Percentiles rank a stretch among this genome's conserved stretches.
Conservation (phyloP, 768 basidiomycete genomes). For the Lactarius hatsudake region DNA sequence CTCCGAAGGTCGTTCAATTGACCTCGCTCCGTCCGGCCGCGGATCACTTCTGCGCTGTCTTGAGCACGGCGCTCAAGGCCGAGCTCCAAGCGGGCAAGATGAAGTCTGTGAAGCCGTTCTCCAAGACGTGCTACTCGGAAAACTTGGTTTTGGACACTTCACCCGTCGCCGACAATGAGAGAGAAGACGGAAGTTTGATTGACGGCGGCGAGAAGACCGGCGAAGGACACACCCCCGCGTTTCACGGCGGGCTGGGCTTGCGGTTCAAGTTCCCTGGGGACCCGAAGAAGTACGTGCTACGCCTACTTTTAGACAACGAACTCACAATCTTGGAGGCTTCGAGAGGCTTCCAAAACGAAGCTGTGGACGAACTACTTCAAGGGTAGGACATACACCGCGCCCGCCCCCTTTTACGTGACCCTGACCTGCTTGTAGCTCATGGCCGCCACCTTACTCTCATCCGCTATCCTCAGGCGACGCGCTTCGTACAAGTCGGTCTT, state of each 20-base stretch:
- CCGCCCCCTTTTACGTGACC: background rate
- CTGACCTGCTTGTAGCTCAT: slow-evolving; percentile 54
- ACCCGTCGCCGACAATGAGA: slow-evolving; percentile 33
- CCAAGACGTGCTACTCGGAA: slow-evolving; percentile 93
- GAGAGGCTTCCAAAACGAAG: slow-evolving; percentile 92
- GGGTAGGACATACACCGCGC: slow-evolving; percentile 43
- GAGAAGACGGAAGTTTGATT: slow-evolving; percentile 61
- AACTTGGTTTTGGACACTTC: slow-evolving; percentile 62
- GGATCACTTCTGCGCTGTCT: slow-evolving; percentile 85
- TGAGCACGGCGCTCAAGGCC: slow-evolving; percentile 85
- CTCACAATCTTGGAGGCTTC: slow-evolving; percentile 48
- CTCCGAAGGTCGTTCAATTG: slow-evolving; percentile 78
- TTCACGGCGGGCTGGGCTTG: slow-evolving; percentile 76
- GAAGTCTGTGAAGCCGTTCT: slow-evolving; percentile 88
- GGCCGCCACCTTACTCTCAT: slow-evolving; percentile 94
- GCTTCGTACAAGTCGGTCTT: slow-evolving; percentile 95
- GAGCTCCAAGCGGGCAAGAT: slow-evolving; percentile 90
- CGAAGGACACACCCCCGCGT: slow-evolving; percentile 52
- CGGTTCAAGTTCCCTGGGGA: slow-evolving; percentile 91
- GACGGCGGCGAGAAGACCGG: slow-evolving; percentile 57
- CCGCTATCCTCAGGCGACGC: slow-evolving; percentile 94
- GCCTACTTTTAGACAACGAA: background rate
- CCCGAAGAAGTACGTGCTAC: slow-evolving; percentile 70
- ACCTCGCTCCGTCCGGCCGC: slow-evolving; percentile 92
- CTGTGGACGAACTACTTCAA: slow-evolving; percentile 89